phyloP scores from a whole-genome alignment of 345 rosid species.

The Hypericum androsaemum region DNA sequence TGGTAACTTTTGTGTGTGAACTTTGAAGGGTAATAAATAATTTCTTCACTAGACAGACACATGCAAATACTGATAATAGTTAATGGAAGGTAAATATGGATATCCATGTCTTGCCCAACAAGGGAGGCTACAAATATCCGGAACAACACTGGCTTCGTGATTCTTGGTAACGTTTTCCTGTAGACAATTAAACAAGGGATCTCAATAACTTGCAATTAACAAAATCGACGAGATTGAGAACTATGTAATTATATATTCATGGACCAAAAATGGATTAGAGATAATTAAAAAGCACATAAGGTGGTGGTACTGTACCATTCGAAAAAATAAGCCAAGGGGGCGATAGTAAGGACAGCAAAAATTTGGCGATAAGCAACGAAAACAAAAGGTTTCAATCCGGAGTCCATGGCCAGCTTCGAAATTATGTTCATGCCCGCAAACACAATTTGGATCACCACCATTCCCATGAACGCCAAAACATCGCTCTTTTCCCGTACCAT shows the following conservation, averaged over 20 bases:
- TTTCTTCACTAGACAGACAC: too few relatives aligned
- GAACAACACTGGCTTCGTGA: too few relatives aligned
- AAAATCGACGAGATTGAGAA: neutral
- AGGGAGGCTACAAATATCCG: too few relatives aligned
- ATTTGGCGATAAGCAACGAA: conserved; percentile 76
- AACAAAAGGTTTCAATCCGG: conserved; percentile 74
- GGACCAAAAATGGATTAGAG: neutral
- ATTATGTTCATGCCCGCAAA: conserved; percentile 82
- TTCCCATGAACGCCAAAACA: conserved; percentile 54
- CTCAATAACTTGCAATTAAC: too few relatives aligned
- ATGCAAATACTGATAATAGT: too few relatives aligned
- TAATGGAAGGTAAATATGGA: too few relatives aligned
- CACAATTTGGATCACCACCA: conserved; percentile 66
- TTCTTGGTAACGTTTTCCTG: too few relatives aligned
- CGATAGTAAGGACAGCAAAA: conserved; percentile 56
- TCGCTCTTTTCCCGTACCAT: conserved; percentile 17
- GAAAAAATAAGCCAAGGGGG: conserved; percentile 57
- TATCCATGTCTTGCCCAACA: too few relatives aligned
- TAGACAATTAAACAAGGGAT: too few relatives aligned
- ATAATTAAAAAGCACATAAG: neutral
- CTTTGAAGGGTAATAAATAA: too few relatives aligned
- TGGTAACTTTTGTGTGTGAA: too few relatives aligned
- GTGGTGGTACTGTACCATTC: conserved; percentile 41
- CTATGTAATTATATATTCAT: neutral
- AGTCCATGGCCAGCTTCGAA: conserved; percentile 81